Evolutionary conservation across 768 basidiomycete species (phyloP).

Genomic region (Dendrothele bispora): DNA sequence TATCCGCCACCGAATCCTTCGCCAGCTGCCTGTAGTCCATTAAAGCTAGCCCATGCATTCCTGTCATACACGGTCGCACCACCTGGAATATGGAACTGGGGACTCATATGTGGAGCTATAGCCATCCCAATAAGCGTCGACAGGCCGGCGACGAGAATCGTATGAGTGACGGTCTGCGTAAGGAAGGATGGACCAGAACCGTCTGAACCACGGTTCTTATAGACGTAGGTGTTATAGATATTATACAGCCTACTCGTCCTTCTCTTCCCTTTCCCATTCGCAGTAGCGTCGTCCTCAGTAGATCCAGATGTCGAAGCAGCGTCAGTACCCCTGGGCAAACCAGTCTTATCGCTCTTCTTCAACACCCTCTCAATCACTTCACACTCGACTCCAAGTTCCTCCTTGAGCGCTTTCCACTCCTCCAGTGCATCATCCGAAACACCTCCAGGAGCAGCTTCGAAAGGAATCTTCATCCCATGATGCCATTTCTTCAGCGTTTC

Average conservation of each 20-base stretch:
- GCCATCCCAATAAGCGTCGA: slow-evolving; percentile 62
- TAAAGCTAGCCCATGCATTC: slow-evolving; percentile 77
- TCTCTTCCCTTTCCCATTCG: slow-evolving; percentile 13
- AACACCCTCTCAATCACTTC: slow-evolving; percentile 74
- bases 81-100: slow-evolving; percentile 60
- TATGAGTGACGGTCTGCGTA: slow-evolving; percentile 41
- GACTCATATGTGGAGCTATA: slow-evolving; percentile 59
- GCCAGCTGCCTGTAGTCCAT: slow-evolving; percentile 54
- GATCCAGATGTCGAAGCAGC: slow-evolving; percentile 27
- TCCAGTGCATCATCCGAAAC: slow-evolving; percentile 67
- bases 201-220: slow-evolving; percentile 12
- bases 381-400: slow-evolving; percentile 78
- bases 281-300: slow-evolving; percentile 15
- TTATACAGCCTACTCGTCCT: slow-evolving; percentile 71
- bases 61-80: slow-evolving; percentile 75
- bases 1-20: slow-evolving; percentile 55
- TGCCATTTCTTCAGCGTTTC: slow-evolving; percentile 75
- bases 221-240: slow-evolving; percentile 78
- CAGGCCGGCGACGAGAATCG: slow-evolving; percentile 59
- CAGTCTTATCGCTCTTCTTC: slow-evolving; percentile 33
- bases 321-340: not conserved
- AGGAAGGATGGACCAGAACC: slow-evolving; percentile 1
- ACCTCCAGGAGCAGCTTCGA: slow-evolving; percentile 46
- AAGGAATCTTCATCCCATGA: slow-evolving; percentile 50
- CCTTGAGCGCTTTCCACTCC: slow-evolving; percentile 80